Evolutionary conservation across 768 basidiomycete species (phyloP), one percentile per base, ranked within the genome.

Genomic region (Russula virescens): DNA sequence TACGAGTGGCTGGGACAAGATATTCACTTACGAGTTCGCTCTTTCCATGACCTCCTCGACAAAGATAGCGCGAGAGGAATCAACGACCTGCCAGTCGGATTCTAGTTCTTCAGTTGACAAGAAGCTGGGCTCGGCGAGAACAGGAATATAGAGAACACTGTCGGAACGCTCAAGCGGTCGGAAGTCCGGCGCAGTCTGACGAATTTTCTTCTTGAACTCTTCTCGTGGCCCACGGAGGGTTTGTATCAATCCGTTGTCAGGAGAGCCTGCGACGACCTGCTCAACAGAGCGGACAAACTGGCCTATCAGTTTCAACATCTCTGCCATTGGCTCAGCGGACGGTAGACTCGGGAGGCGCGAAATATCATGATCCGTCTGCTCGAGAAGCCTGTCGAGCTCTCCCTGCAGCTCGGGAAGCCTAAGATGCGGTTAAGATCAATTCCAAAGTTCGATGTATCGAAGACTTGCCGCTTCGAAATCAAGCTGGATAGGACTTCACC

Each of bases 361-460:
- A 0, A 79, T 26, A 21, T 63, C 69, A 0, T 66, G 43, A 0
- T 76, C 73, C 0, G 80, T 76, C 11, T 67, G 69, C 0, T 68
- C 59, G 1, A 86, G 76, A 0, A 77, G 69, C 0, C 68, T 74
- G 25, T 79, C 75, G 19, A 88, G 71, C 61, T 87, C 86, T 0
- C 79, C 74, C 54, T 82, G 80, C 14, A 88, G 83, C 60, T 81
- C 74, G 0, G 87, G 87, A 0, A 89, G 76, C 51, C 87, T 88
- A 58, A 28, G n/a, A 34, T 54, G 11, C 43, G 51, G 25, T 57
- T 56, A 21, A 2, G 18, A 38, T 43, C n/a, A 43, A 49, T 21
- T 11, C 28, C 19, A 7, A 40, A 3, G 14, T 3, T 19, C 4
- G 28, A 58, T 5, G 25, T 9, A 40, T 13, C 11, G 10, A 16